Percentiles rank a stretch among this genome's conserved stretches.
These are phyloP conservation scores for Graphilbum fragrans DNA, from an alignment of 2,329 filamentous ascomycete species.

Conservation along the genomic window DNA sequence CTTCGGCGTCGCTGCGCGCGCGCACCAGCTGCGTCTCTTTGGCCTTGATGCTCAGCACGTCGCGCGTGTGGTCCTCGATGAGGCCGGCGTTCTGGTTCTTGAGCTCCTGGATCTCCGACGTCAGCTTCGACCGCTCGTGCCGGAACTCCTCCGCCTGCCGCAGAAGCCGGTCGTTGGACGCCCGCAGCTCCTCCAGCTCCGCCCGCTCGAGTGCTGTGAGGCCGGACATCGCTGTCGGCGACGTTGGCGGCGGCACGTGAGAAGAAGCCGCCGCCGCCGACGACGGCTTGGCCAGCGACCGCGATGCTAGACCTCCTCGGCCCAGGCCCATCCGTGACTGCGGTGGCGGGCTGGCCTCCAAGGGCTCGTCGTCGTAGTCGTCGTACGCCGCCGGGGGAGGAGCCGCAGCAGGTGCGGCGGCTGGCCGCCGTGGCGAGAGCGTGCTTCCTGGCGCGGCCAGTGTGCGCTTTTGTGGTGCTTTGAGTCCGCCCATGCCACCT, in stretches of 20 bases:
- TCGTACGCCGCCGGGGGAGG: constrained; percentile 32
- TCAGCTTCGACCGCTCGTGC: constrained; percentile 67
- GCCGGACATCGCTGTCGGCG: constrained; percentile 49
- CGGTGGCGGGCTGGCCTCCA: constrained; percentile 32
- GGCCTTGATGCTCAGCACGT: constrained; percentile 92
- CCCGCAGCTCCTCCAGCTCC: constrained; percentile 81
- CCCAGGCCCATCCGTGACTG: constrained; percentile 50
- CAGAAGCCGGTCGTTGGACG: constrained; percentile 67
- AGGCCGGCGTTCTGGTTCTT: constrained; percentile 95
- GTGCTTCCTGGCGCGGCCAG: constrained; percentile 32
- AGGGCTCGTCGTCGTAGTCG: constrained; percentile 36
- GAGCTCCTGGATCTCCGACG: constrained; percentile 82
- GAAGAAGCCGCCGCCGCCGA: constrained; percentile 35
- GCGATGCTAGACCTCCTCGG: constrained; percentile 73
- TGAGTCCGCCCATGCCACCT: constrained; percentile 41
- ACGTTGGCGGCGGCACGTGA: constrained; percentile 41
- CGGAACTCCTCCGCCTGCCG: constrained; percentile 70
- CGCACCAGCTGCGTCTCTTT: constrained; percentile 96
- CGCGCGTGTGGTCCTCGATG: constrained; percentile 93
- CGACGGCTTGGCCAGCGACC: constrained; percentile 69
- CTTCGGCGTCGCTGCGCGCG: constrained; percentile 79
- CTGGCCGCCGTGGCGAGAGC: constrained; percentile 39
- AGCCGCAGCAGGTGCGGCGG: constrained; percentile 27
- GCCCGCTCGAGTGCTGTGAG: constrained; percentile 72
- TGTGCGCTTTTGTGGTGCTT: constrained; percentile 45